Percentiles rank a stretch among this genome's conserved stretches.
Conservation (phyloP, 2,329 filamentous ascomycete genomes). For the Trichoderma endophyticum region DNA sequence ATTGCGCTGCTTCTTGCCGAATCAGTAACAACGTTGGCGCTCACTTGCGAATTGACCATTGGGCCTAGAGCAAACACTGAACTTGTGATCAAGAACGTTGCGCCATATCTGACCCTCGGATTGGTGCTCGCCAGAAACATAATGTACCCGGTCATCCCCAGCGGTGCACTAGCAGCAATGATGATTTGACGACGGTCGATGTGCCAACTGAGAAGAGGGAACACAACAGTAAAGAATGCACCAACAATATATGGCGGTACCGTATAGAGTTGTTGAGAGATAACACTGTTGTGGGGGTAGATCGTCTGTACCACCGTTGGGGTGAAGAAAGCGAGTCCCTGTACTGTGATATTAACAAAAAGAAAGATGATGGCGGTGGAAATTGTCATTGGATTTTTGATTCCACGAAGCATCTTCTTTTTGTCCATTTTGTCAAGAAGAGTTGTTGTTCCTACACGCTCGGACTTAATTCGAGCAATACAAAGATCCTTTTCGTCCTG, state of each 20-base stretch:
- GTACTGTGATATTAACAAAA: constrained; percentile 31
- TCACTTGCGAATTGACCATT: constrained; percentile 63
- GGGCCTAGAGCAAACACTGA: constrained; percentile 63
- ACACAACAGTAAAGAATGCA: constrained; percentile 60
- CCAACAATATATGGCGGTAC: constrained; percentile 69
- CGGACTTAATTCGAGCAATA: background rate
- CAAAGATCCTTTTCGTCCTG: background rate
- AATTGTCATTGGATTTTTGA: constrained; percentile 60
- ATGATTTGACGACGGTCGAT: constrained; percentile 58
- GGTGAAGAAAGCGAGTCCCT: constrained; percentile 63
- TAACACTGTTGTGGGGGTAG: constrained; percentile 53
- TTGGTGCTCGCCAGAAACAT: constrained; percentile 62
- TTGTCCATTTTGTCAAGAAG: constrained; percentile 30
- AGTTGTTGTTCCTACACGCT: background rate
- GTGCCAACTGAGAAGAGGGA: constrained; percentile 60
- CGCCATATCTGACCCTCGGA: constrained; percentile 59
- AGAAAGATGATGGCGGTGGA: constrained; percentile 57
- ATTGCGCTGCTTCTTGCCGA: constrained; percentile 66
- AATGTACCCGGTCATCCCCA: constrained; percentile 59
- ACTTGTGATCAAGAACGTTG: constrained; percentile 64
- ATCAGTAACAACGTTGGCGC: constrained; percentile 69
- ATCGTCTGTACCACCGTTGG: constrained; percentile 68
- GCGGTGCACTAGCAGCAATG: constrained; percentile 56
- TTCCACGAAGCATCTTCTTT: constrained; percentile 58
- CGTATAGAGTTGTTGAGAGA: constrained; percentile 67